Conservation (phyloP, 345 rosid species). For the Populus tremula region DNA sequence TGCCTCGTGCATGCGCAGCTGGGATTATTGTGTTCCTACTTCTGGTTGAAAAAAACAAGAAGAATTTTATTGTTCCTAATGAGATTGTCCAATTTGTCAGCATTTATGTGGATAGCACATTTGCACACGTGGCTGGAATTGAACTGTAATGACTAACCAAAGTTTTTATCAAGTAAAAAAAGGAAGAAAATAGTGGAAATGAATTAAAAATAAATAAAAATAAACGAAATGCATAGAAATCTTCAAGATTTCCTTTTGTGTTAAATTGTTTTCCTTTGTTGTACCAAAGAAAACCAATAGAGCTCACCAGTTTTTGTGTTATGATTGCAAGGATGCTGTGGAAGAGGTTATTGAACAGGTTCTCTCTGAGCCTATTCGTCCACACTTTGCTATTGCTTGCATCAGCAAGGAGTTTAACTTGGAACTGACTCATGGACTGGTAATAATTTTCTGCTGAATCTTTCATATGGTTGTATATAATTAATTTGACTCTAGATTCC, state of each 20-base stretch:
- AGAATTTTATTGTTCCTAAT: background rate
- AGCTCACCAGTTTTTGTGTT: background rate
- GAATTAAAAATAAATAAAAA: background rate
- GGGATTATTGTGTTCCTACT: background rate
- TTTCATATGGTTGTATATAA: background rate
- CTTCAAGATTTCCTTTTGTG: constrained; percentile 5
- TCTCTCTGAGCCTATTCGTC: constrained; percentile 57
- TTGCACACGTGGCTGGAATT: background rate
- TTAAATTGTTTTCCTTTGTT: constrained; percentile 13
- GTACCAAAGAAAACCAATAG: background rate
- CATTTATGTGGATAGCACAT: background rate
- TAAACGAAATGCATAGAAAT: background rate
- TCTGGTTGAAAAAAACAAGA: too few relatives aligned
- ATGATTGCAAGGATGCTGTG: constrained; percentile 44
- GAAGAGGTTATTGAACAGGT: constrained; percentile 60
- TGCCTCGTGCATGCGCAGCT: background rate
- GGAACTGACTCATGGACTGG: constrained; percentile 26
- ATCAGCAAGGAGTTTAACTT: constrained; percentile 31
- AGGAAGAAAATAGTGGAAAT: background rate
- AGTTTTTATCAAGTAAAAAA: background rate
- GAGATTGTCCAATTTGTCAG: background rate
- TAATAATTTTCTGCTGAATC: constrained; percentile 1
- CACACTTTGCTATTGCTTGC: constrained; percentile 53
- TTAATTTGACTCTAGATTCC: background rate
- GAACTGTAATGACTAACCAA: background rate